These are phyloP conservation scores for Trypanosoma brucei DNA, from an alignment of 208 protist genomes.

Conservation along the genomic window DNA sequence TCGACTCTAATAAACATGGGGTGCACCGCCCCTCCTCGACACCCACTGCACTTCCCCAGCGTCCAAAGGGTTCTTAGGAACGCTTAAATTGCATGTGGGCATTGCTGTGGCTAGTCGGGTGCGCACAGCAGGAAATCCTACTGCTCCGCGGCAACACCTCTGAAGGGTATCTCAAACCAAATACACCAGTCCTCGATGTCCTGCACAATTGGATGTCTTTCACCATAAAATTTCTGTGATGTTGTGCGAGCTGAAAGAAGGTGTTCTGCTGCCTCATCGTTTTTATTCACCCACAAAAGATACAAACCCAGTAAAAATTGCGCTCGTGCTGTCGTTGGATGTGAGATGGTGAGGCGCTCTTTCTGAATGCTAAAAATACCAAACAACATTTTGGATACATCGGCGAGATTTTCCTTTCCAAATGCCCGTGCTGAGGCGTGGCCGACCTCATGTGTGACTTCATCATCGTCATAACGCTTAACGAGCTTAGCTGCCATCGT, in stretches of 20 bases:
- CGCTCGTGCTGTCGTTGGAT: conserved; percentile 66
- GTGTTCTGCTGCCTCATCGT: conserved; percentile 42
- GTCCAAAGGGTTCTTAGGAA: no score
- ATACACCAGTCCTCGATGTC: conserved; percentile 77
- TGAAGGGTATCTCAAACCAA: conserved; percentile 46
- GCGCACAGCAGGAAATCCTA: background rate
- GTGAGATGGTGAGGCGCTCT: conserved; percentile 58
- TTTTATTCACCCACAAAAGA: conserved; percentile 74
- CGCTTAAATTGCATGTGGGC: no score
- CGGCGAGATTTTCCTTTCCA: conserved; percentile 72
- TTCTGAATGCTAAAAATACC: conserved; percentile 81
- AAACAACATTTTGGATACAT: conserved; percentile 84
- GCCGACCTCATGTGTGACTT: conserved; percentile 31
- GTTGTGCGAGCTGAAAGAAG: conserved; percentile 34
- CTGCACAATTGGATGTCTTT: conserved; percentile 68
- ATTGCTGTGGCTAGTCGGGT: no score
- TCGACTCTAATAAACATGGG: no score
- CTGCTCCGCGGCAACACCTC: background rate
- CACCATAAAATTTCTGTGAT: conserved; percentile 70
- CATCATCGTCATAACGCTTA: conserved; percentile 67
- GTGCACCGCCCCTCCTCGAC: no score
- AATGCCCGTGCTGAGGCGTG: conserved; percentile 67
- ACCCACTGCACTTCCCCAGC: no score
- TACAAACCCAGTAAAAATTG: conserved; percentile 80
- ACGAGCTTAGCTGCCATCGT: conserved; percentile 39